Percentiles rank a stretch among this genome's conserved stretches.
phyloP scores from a whole-genome alignment of 192 early-diverging fungal genomes.

The Rhizophagus sp. region DNA sequence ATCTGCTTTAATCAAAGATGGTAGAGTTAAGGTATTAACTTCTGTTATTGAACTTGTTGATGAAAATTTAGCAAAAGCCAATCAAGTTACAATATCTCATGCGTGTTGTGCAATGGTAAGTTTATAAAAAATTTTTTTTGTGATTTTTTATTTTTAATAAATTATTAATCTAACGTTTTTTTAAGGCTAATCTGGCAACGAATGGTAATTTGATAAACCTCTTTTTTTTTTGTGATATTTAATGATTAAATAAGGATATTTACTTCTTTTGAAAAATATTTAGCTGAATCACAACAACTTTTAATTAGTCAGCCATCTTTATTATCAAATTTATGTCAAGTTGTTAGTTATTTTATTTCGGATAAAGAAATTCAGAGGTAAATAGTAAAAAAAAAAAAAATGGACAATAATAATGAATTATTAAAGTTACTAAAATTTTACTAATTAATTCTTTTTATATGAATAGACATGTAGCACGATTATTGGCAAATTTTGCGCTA shows the following conservation, averaged over 20 bases:
- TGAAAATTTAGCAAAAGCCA: neutral
- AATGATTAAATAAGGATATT: neutral
- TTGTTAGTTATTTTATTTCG: conserved; percentile 39
- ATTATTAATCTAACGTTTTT: neutral
- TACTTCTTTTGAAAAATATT: neutral
- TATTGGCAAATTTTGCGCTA: conserved; percentile 54
- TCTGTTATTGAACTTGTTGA: neutral
- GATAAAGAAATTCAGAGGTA: conserved; percentile 55
- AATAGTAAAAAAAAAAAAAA: neutral
- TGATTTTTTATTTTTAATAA: neutral
- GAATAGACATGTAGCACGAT: conserved; percentile 52
- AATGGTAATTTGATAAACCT: conserved; percentile 40
- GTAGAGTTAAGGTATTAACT: conserved; percentile 12
- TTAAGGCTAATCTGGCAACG: conserved; percentile 58
- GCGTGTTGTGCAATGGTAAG: conserved; percentile 53
- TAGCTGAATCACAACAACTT: conserved; percentile 46
- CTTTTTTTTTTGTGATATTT: neutral
- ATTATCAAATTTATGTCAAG: conserved; percentile 44
- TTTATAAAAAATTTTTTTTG: neutral
- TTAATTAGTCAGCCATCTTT: conserved; percentile 54
- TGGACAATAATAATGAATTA: neutral
- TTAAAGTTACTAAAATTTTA: too few relatives aligned
- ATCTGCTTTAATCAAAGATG: conserved; percentile 35
- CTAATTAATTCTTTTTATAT: neutral
- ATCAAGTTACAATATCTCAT: conserved; percentile 48